These are phyloP conservation scores for Vicia villosa DNA, from an alignment of 306 rosid species.

Conservation along the genomic window DNA sequence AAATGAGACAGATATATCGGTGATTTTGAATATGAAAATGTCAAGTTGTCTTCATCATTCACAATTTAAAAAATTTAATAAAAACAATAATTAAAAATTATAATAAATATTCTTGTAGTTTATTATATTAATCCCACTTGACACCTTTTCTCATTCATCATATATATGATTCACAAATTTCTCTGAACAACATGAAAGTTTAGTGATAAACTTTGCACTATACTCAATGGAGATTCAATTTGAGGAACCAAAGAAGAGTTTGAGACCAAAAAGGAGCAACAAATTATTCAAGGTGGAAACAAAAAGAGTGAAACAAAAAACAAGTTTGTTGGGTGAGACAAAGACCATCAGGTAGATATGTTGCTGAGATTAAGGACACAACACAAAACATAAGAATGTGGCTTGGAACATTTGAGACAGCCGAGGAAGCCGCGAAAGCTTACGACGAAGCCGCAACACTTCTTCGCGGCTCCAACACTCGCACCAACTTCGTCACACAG, in stretches of 20 bases:
- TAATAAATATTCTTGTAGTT: neutral
- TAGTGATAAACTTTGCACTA: slow-evolving; percentile 11
- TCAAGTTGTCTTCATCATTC: slow-evolving; percentile 36
- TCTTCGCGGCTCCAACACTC: slow-evolving; percentile 80
- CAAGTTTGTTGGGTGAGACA: slow-evolving; percentile 83
- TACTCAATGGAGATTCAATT: slow-evolving; percentile 69
- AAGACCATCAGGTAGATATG: slow-evolving; percentile 94
- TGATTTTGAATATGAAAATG: slow-evolving; percentile 29
- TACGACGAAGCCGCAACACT: slow-evolving; percentile 94
- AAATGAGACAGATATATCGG: slow-evolving; percentile 38
- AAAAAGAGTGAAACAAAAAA: slow-evolving; percentile 38
- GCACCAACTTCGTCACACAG: slow-evolving; percentile 76
- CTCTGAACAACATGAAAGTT: slow-evolving; percentile 31
- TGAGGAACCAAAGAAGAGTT: slow-evolving; percentile 39
- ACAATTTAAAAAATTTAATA: neutral
- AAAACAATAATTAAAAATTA: neutral
- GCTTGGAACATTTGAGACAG: slow-evolving; percentile 91
- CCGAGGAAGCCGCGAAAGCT: slow-evolving; percentile 88
- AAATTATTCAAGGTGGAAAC: slow-evolving; percentile 52
- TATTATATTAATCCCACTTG: slow-evolving; percentile 37
- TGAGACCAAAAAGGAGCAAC: slow-evolving; percentile 40
- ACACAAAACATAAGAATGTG: slow-evolving; percentile 89
- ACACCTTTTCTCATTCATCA: slow-evolving; percentile 31
- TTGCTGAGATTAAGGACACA: slow-evolving; percentile 91
- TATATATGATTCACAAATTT: slow-evolving; percentile 34